Evolutionary conservation across 441 rosid species (phyloP), one percentile per base, ranked within the genome.

Genomic region (Monsonia emarginata): DNA sequence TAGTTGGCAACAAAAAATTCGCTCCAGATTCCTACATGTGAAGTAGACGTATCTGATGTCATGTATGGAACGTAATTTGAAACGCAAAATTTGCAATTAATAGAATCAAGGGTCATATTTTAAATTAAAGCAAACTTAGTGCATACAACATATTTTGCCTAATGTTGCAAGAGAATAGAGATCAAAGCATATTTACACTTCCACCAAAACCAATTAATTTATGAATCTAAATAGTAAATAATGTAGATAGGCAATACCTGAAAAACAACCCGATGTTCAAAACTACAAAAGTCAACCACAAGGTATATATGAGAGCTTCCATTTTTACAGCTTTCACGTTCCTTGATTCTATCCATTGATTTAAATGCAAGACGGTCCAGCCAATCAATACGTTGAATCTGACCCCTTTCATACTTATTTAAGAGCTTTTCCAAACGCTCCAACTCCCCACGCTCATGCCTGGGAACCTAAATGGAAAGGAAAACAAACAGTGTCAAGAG

Each of bases 201-300:
- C 22, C 50, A 68, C 48, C 26, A 42, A 67, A 60, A 40, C 32
- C 52, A 60, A 44, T 59, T 6, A 38, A 10, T 36, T 22, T 4
- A 56, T 56, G 61, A 58, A 60, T n/a, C 5, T 28, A 58, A 59
- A 40, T 44, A 26, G 24, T 28, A 58, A 59, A 40, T 44, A 26
- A 24, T 52, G 18, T 19, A 54, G 31, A 61, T 31, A 16, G 59
- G 60, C 0, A 40, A n/a, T 76, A 94, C 99, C 99, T 91, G 97
- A 75, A 91, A 91, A 75, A 91, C 96, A 76, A 91, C 99, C 67
- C 92, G 84, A 74, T 94, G 99, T 69, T 94, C 99, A 46, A 94
- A 89, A 69, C 97, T 79, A 78, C 90, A 85, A 82, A 94, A 89
- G 79, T 94, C 94, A 65, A 91, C 84, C 64, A 94, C 84, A 81